phyloP scores from a whole-genome alignment of 2,329 filamentous ascomycete genomes.

The Didymella sp. region DNA sequence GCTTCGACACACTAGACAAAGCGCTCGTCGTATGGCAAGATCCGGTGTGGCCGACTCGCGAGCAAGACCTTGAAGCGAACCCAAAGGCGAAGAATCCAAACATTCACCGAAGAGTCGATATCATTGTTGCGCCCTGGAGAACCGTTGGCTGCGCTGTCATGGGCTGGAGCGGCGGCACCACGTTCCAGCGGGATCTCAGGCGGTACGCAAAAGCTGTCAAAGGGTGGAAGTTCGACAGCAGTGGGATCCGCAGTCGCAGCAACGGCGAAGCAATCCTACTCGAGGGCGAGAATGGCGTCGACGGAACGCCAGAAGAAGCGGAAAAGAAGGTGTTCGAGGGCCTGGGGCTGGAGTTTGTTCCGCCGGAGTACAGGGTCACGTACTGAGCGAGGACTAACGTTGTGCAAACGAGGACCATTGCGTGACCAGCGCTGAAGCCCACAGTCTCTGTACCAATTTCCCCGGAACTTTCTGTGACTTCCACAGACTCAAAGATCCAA shows the following conservation, averaged over 20 bases:
- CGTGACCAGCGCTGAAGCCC: background rate
- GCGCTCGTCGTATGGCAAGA: constrained; percentile 92
- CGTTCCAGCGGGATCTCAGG: constrained; percentile 85
- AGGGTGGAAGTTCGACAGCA: constrained; percentile 88
- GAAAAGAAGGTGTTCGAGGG: constrained; percentile 82
- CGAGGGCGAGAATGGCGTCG: constrained; percentile 57
- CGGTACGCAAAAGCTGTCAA: constrained; percentile 76
- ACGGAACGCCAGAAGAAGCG: constrained; percentile 69
- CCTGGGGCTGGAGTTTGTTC: constrained; percentile 64
- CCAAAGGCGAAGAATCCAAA: constrained; percentile 68
- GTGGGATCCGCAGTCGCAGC: constrained; percentile 73
- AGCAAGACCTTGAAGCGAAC: constrained; percentile 44
- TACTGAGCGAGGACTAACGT: constrained; percentile 39
- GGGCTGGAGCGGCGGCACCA: constrained; percentile 88
- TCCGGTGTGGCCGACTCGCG: constrained; percentile 56
- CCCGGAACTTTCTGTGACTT: background rate
- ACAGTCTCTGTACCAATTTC: background rate
- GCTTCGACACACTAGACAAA: constrained; percentile 91
- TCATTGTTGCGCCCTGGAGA: constrained; percentile 87
- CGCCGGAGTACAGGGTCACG: constrained; percentile 55
- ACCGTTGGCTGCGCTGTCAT: constrained; percentile 87
- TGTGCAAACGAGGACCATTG: background rate
- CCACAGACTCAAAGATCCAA: background rate
- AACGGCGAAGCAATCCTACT: constrained; percentile 77
- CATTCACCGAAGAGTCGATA: constrained; percentile 85